Percentiles rank a stretch among this genome's conserved stretches.
Conservation (phyloP, 2,329 filamentous ascomycete species). For the Xylariaceae sp. region DNA sequence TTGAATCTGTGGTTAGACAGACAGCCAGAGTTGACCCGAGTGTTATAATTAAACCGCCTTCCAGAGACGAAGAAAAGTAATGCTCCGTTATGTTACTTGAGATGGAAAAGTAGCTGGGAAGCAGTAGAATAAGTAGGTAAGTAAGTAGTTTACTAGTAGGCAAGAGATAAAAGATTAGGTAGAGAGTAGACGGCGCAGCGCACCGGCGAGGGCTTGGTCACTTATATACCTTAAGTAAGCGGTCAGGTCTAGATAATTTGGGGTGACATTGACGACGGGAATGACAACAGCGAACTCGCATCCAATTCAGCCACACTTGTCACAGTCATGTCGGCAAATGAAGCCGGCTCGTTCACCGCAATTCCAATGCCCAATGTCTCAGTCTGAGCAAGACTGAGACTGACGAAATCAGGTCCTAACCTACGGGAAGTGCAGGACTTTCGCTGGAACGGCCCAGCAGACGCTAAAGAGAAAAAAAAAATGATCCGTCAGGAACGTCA, state of each 20-base stretch:
- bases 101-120: not conserved
- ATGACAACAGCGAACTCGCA: constrained; percentile 6
- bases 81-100: not conserved
- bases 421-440: constrained; percentile 18
- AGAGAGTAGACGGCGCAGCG: not conserved
- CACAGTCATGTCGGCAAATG: constrained; percentile 24
- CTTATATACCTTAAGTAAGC: constrained; percentile 19
- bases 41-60: not conserved
- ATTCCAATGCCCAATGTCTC: constrained; percentile 12
- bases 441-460: constrained; percentile 22
- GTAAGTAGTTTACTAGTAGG: too few species aligned
- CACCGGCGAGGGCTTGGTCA: constrained; percentile 10
- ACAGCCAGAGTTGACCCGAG: not conserved
- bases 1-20: not conserved
- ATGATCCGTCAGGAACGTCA: constrained; percentile 23
- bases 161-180: not conserved
- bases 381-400: constrained; percentile 10
- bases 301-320: too few species aligned
- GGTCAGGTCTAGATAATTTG: constrained; percentile 5
- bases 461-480: constrained; percentile 16
- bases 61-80: not conserved
- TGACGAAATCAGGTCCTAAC: constrained; percentile 8
- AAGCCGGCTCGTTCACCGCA: constrained; percentile 27
- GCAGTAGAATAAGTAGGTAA: not conserved
- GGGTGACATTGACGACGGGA: not conserved